phyloP scores from a whole-genome alignment of 148 eudicot species.

The Vaccinium corymbosum region DNA sequence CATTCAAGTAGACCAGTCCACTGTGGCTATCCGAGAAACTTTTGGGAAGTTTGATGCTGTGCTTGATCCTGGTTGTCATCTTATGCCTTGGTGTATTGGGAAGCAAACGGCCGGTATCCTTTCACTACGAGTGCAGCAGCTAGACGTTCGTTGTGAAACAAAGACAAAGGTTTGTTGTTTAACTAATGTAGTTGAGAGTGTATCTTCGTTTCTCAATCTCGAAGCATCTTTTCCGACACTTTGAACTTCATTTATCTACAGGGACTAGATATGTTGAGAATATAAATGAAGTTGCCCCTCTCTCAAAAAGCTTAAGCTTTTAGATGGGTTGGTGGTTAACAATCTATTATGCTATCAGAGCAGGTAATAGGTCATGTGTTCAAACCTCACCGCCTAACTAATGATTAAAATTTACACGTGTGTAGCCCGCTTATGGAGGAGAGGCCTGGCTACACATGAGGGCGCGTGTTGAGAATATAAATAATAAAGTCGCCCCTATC shows the following conservation, averaged over 20 bases:
- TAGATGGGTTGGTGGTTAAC: no score
- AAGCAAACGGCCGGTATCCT: constrained; percentile 35
- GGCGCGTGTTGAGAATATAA: no score
- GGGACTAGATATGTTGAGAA: no score
- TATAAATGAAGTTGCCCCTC: no score
- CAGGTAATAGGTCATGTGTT: no score
- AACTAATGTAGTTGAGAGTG: neutral
- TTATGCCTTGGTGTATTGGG: constrained; percentile 44
- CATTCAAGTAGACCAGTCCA: constrained; percentile 42
- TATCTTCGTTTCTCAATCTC: neutral
- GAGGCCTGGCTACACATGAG: no score
- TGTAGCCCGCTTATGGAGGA: no score
- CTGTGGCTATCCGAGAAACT: constrained; percentile 35
- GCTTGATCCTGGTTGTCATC: constrained; percentile 44
- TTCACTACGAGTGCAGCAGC: constrained; percentile 39
- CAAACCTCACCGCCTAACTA: no score
- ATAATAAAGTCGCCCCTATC: no score
- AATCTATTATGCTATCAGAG: no score
- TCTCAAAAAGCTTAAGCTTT: no score
- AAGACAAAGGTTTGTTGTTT: constrained; percentile 37
- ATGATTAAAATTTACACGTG: no score
- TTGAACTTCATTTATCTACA: neutral
- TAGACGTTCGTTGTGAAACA: constrained; percentile 50
- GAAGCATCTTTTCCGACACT: neutral
- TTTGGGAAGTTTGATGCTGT: constrained; percentile 39